Conservation (phyloP, 1,284 basidiomycete genomes). For the Schizophyllum commune region DNA sequence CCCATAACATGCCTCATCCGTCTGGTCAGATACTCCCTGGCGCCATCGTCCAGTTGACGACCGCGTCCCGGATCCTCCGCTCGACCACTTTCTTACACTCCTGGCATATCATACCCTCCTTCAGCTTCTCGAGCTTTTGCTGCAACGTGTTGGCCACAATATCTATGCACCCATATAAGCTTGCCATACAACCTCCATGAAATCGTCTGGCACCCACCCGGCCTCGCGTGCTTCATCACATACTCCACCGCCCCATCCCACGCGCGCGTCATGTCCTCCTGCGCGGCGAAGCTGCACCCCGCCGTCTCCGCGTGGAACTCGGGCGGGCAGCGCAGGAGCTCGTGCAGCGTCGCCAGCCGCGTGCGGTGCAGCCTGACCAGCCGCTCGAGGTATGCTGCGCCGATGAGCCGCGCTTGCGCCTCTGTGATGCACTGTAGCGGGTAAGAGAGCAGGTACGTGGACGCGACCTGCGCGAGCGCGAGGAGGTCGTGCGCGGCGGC, state of each 20-base stretch:
- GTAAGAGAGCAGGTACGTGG: not conserved
- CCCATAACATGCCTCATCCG: too few relatives aligned
- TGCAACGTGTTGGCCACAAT: not conserved
- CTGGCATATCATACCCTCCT: not conserved
- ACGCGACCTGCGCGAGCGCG: not conserved
- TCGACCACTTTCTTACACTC: not conserved
- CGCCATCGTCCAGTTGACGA: not conserved
- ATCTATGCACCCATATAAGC: not conserved
- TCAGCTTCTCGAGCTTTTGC: not conserved
- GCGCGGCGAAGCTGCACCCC: not conserved
- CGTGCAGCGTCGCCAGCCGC: not conserved
- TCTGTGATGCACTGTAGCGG: not conserved
- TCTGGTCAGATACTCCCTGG: not conserved
- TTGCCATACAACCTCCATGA: not conserved
- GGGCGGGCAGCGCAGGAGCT: not conserved
- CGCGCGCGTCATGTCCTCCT: not conserved
- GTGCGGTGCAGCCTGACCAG: not conserved
- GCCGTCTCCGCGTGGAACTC: not conserved
- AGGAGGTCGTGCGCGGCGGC: not conserved
- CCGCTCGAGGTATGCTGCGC: not conserved
- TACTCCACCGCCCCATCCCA: too few relatives aligned
- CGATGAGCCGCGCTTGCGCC: not conserved
- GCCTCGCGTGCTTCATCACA: not conserved
- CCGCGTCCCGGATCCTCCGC: not conserved
- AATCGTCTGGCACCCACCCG: not conserved